Conservation (phyloP, 768 basidiomycete species). For the Cyclocybe aegerita region DNA sequence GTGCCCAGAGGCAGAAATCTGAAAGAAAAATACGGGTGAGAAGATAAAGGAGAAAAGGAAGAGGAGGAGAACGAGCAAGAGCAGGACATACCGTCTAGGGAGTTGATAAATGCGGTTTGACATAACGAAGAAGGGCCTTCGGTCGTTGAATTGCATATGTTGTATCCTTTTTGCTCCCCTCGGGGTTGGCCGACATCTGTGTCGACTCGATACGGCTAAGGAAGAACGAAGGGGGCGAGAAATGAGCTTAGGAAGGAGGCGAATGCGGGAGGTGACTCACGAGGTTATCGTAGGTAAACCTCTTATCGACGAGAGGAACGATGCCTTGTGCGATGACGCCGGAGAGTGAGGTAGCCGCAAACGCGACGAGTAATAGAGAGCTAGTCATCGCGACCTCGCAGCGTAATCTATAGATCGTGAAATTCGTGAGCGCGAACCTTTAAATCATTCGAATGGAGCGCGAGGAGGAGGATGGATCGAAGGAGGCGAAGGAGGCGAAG, state of each 20-base stretch:
- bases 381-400: too few species aligned
- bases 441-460: too few species aligned
- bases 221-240: not conserved
- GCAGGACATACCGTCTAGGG: conserved; percentile 38
- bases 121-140: conserved; percentile 56
- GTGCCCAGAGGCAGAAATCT: conserved; percentile 78
- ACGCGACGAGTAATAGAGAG: too few species aligned
- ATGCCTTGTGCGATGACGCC: not conserved
- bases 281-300: conserved; percentile 23
- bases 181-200: conserved; percentile 31
- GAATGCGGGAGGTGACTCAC: conserved; percentile 19
- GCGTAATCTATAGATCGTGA: too few species aligned
- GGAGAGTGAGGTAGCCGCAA: too few species aligned
- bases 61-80: too few species aligned
- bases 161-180: conserved; percentile 62
- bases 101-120: conserved; percentile 62
- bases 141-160: conserved; percentile 67
- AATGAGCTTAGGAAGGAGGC: too few species aligned
- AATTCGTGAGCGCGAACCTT: too few species aligned
- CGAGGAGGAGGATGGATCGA: too few species aligned
- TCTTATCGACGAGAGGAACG: conserved; percentile 13
- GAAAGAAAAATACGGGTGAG: not conserved
- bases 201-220: conserved; percentile 37
- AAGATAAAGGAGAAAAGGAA: not conserved
- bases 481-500: too few species aligned